Percentiles rank a stretch among this genome's conserved stretches.
Conservation (phyloP, 208 protist genomes). For the Angomonas deanei region DNA sequence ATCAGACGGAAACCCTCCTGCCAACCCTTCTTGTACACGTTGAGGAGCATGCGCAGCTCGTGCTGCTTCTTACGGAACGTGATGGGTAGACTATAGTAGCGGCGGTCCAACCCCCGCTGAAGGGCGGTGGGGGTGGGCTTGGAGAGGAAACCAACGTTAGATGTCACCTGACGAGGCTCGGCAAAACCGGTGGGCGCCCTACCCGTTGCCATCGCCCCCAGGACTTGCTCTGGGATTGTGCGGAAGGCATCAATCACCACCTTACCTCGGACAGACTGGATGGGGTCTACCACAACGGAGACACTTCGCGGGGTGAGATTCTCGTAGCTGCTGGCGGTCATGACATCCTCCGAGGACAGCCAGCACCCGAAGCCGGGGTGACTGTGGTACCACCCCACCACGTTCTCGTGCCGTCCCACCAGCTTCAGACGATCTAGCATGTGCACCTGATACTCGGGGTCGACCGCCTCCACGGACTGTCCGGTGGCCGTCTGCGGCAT, state of each 20-base stretch:
- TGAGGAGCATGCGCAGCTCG: conserved; percentile 99
- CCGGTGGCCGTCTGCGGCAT: conserved; percentile 99
- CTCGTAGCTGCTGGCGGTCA: conserved; percentile 98
- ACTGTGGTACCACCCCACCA: conserved; percentile 99
- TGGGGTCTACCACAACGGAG: conserved; percentile 99
- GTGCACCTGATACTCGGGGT: conserved; percentile 99
- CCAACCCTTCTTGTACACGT: conserved; percentile 99
- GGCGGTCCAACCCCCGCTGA: conserved; percentile 96
- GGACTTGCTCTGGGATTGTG: conserved; percentile 90
- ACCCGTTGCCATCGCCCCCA: conserved; percentile 82
- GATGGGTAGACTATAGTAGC: conserved; percentile 99
- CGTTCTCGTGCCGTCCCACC: conserved; percentile 97
- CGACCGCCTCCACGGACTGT: conserved; percentile 99
- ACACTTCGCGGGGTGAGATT: conserved; percentile 97
- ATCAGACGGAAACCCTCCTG: conserved; percentile 94
- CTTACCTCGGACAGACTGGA: conserved; percentile 99
- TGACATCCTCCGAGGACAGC: conserved; percentile 99
- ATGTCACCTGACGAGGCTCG: conserved; percentile 99
- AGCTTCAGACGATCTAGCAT: conserved; percentile 99
- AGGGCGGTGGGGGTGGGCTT: conserved; percentile 97
- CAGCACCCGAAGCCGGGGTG: conserved; percentile 99
- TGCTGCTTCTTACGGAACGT: conserved; percentile 99
- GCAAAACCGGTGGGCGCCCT: conserved; percentile 23
- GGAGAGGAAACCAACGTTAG: conserved; percentile 98
- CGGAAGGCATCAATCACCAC: conserved; percentile 99